Percentiles rank a stretch among this genome's conserved stretches.
phyloP scores from a whole-genome alignment of 805 yeast species.

The Ogataea nakhonphanomensis region DNA sequence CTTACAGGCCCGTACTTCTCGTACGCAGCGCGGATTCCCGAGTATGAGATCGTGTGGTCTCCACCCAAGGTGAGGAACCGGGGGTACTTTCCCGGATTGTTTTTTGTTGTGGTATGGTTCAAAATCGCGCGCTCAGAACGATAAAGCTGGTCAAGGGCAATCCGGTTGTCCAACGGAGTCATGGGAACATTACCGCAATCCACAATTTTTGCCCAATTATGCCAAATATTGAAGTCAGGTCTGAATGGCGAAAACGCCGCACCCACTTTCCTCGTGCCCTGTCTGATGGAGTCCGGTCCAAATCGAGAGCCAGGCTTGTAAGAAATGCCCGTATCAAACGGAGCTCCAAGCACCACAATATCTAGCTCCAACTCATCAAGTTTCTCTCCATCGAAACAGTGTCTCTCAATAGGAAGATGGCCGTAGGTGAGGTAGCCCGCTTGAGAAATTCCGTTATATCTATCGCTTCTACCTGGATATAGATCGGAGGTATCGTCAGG shows the following conservation, averaged over 20 bases:
- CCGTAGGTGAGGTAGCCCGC: conserved; percentile 20
- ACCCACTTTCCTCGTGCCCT: conserved; percentile 41
- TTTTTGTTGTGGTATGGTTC: conserved; percentile 28
- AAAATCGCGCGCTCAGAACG: conserved; percentile 46
- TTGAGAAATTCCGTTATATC: conserved; percentile 23
- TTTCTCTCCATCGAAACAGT: conserved; percentile 16
- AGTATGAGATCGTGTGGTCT: conserved; percentile 55
- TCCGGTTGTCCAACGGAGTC: conserved; percentile 53
- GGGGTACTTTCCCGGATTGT: conserved; percentile 29
- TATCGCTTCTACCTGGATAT: conserved; percentile 19
- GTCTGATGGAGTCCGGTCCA: conserved; percentile 50
- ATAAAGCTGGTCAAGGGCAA: conserved; percentile 52
- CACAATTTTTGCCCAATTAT: conserved; percentile 37
- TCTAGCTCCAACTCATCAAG: conserved; percentile 30
- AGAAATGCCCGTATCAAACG: conserved; percentile 52
- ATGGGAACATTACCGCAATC: conserved; percentile 58
- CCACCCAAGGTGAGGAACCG: conserved; percentile 56
- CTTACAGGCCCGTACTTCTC: conserved; percentile 47
- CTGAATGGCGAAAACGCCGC: conserved; percentile 37
- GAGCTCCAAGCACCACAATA: conserved; percentile 54
- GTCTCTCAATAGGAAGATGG: conserved; percentile 14
- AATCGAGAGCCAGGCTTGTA: conserved; percentile 55
- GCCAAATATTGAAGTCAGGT: conserved; percentile 32
- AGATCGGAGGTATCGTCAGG: conserved; percentile 24
- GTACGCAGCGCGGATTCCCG: conserved; percentile 48